phyloP scores from a whole-genome alignment of 2,329 filamentous ascomycete species.

The Colletotrichum shisoi region DNA sequence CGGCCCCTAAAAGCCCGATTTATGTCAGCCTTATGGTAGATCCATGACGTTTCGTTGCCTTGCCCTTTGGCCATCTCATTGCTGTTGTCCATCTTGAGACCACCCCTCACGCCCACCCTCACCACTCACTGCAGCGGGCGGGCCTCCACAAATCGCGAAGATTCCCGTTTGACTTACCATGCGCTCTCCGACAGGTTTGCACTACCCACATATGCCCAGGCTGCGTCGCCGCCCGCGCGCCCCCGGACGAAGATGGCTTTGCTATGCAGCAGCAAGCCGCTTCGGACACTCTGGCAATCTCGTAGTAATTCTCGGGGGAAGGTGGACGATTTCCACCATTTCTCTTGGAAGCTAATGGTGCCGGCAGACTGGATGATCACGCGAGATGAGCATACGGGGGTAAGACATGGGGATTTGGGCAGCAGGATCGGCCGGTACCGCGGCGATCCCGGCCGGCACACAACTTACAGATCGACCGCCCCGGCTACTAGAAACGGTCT shows the following conservation, averaged over 20 bases:
- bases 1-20: conserved; percentile 68
- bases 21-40: conserved; percentile 37
- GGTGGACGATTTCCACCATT: conserved; percentile 72
- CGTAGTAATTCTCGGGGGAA: conserved; percentile 78
- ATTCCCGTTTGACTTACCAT: conserved; percentile 68
- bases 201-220: conserved; percentile 88
- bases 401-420: conserved; percentile 3
- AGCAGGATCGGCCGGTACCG: conserved; percentile 34
- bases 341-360: conserved; percentile 79
- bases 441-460: conserved; percentile 25
- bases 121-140: not conserved
- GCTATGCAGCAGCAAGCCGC: conserved; percentile 83
- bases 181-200: conserved; percentile 93
- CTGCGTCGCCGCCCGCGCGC: conserved; percentile 43
- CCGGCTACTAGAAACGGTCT: conserved; percentile 71
- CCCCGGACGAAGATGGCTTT: conserved; percentile 70
- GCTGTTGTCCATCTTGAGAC: not conserved
- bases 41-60: conserved; percentile 25
- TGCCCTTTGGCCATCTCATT: conserved; percentile 8
- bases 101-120: not conserved
- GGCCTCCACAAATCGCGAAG: conserved; percentile 40
- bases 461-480: conserved; percentile 66
- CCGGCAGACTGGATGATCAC: conserved; percentile 67
- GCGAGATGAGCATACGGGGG: conserved; percentile 29
- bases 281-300: conserved; percentile 76